phyloP scores from a whole-genome alignment of 176 grass and related monocot genomes.

The Melocanna baccifera region DNA sequence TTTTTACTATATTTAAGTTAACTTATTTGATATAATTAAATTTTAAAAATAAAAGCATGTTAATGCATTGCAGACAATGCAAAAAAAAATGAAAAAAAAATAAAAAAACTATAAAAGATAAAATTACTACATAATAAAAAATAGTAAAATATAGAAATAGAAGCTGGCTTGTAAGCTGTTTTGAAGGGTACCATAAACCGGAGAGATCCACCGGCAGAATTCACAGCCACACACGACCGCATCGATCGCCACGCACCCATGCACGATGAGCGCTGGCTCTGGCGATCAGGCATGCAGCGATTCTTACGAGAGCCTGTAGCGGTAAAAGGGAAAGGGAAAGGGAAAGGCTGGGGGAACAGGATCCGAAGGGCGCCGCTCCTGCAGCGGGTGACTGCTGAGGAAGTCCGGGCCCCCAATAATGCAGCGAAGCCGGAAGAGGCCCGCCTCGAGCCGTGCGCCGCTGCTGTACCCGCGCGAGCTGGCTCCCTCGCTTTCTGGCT shows the following conservation, averaged over 20 bases:
- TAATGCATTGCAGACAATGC: too few relatives aligned
- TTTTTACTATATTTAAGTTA: too few relatives aligned
- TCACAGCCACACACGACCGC: too few relatives aligned
- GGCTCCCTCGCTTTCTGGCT: background rate
- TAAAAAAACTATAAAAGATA: too few relatives aligned
- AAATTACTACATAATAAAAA: too few relatives aligned
- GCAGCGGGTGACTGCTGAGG: background rate
- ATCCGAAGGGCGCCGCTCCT: slow-evolving; percentile 38
- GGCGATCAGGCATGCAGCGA: background rate
- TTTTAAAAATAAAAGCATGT: too few relatives aligned
- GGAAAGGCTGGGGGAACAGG: background rate
- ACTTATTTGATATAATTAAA: too few relatives aligned
- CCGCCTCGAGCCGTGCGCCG: slow-evolving; percentile 56
- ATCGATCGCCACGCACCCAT: background rate
- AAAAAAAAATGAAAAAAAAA: too few relatives aligned
- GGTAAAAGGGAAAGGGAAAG: background rate
- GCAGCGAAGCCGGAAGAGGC: slow-evolving; percentile 27
- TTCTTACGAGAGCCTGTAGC: background rate
- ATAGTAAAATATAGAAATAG: too few relatives aligned
- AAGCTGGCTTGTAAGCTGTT: too few relatives aligned
- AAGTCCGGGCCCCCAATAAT: slow-evolving; percentile 46
- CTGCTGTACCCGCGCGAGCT: background rate
- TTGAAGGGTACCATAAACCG: too few relatives aligned
- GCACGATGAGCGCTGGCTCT: background rate
- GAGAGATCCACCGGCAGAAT: background rate